Evolutionary conservation across 495 filamentous ascomycete species (phyloP).

Genomic region (Bacidia rubella): DNA sequence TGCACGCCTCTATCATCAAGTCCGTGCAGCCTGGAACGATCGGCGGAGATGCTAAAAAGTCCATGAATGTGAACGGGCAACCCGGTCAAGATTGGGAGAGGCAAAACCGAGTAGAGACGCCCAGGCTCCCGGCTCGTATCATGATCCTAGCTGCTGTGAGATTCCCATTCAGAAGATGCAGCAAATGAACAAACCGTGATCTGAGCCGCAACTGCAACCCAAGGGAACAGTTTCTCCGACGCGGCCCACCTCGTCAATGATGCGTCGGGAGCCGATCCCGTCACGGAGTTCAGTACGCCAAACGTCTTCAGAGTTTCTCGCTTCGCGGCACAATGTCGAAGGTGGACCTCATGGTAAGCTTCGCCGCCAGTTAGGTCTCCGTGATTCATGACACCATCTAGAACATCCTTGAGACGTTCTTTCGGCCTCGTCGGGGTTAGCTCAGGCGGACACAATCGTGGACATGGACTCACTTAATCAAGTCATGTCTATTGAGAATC

Average conservation of each 20-base stretch:
- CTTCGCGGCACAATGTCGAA: background rate
- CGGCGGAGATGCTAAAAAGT: slow-evolving; percentile 27
- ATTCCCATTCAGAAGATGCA: slow-evolving; percentile 6
- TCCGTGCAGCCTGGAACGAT: slow-evolving; percentile 23
- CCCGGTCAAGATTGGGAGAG: slow-evolving; percentile 23
- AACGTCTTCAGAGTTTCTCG: background rate
- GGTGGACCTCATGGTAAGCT: background rate
- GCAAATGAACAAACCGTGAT: slow-evolving; percentile 8
- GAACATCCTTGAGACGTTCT: background rate
- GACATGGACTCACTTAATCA: background rate
- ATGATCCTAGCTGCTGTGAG: background rate
- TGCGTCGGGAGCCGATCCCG: background rate
- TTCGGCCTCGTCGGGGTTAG: background rate
- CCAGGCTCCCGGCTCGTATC: slow-evolving; percentile 7
- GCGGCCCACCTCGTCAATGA: slow-evolving; percentile 22
- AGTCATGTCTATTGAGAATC: background rate
- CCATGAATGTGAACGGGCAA: slow-evolving; percentile 33
- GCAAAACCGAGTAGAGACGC: slow-evolving; percentile 28
- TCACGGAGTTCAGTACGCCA: background rate
- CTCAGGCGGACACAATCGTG: background rate
- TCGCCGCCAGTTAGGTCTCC: background rate
- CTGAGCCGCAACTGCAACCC: slow-evolving; percentile 29
- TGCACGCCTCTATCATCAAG: slow-evolving; percentile 16
- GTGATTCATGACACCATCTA: background rate
- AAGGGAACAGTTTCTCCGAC: slow-evolving; percentile 25